These are phyloP conservation scores for Annulohypoxylon maeteangense DNA, from an alignment of 495 filamentous ascomycete species.

Conservation along the genomic window DNA sequence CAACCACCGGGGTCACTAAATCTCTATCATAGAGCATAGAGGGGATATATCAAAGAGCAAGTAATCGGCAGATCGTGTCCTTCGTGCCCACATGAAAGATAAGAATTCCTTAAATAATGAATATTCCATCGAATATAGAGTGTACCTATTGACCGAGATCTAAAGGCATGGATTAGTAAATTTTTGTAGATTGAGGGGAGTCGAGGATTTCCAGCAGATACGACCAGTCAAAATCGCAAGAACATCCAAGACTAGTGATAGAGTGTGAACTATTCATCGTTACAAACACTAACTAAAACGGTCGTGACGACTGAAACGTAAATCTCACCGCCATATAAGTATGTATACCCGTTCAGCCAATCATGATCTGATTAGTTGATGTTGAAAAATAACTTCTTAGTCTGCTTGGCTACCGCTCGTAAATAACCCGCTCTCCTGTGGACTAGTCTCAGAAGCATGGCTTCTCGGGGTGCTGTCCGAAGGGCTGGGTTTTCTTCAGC, in stretches of 20 bases:
- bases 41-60: slow-evolving; percentile 16
- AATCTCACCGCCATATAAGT: slow-evolving; percentile 35
- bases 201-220: slow-evolving; percentile 6
- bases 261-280: slow-evolving; percentile 12
- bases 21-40: not conserved
- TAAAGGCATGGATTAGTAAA: slow-evolving; percentile 12
- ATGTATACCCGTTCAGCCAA: not conserved
- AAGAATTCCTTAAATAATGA: slow-evolving; percentile 4
- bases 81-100: slow-evolving; percentile 4
- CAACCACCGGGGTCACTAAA: not conserved
- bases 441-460: not conserved
- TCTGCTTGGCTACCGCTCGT: slow-evolving; percentile 15
- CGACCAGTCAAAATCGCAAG: not conserved
- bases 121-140: not conserved
- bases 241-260: slow-evolving; percentile 1
- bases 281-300: slow-evolving; percentile 10
- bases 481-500: slow-evolving; percentile 37
- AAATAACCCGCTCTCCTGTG: slow-evolving; percentile 7
- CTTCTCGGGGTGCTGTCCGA: slow-evolving; percentile 7
- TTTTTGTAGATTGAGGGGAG: slow-evolving; percentile 13
- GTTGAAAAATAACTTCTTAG: slow-evolving; percentile 16
- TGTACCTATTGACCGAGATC: slow-evolving; percentile 26
- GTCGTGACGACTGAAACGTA: not conserved
- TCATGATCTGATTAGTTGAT: slow-evolving; percentile 21
- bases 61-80: slow-evolving; percentile 4